Evolutionary conservation across 2,329 filamentous ascomycete species (phyloP).

Genomic region (Colletotrichum trifolii): DNA sequence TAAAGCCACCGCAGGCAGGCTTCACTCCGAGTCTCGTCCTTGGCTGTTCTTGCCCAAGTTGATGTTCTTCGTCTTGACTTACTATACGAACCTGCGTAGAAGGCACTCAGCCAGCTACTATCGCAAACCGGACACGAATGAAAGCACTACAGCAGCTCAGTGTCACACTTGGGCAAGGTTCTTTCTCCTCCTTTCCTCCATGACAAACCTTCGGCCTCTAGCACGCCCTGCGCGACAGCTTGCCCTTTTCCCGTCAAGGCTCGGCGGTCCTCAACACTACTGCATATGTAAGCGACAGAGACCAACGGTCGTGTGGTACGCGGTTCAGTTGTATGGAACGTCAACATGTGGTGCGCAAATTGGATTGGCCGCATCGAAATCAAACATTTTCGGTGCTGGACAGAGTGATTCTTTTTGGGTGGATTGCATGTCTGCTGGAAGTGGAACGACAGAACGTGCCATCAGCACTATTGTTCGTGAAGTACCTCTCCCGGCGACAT

Average conservation of each 20-base stretch:
- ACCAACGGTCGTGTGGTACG: background rate
- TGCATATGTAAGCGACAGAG: no score
- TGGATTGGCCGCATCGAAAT: constrained; percentile 10
- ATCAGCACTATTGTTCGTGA: background rate
- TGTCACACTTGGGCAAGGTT: no score
- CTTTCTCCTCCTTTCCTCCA: no score
- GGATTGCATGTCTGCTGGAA: constrained; percentile 18
- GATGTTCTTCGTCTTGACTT: no score
- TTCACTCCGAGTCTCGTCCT: background rate
- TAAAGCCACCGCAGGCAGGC: constrained; percentile 10
- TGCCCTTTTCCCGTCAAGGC: background rate
- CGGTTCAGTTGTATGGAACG: constrained; percentile 9
- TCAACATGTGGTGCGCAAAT: background rate
- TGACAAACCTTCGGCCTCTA: no score
- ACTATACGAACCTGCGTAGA: no score
- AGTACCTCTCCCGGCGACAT: background rate
- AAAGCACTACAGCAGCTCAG: no score
- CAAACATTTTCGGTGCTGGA: background rate
- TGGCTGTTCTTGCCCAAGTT: no score
- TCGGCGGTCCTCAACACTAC: background rate
- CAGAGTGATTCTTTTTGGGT: background rate
- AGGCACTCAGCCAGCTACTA: no score
- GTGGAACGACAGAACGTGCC: constrained; percentile 22
- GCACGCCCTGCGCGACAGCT: background rate
- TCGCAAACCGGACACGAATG: no score